Base-by-base conservation (phyloP, 2,329 filamentous ascomycete genomes). In the Blumeria graminis region DNA sequence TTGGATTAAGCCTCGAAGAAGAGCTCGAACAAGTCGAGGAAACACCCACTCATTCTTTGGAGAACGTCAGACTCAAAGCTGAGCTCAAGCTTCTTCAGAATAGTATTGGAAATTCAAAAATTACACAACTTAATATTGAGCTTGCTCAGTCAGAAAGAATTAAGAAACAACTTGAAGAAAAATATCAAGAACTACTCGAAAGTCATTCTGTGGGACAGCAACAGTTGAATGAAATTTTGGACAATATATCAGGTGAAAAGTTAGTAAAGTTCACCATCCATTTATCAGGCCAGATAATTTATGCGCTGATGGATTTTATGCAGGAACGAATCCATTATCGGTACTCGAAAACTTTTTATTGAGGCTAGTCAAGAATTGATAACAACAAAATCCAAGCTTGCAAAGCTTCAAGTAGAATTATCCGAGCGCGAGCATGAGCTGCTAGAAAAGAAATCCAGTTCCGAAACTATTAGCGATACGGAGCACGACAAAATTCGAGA, bases 11-110 rank as follows among this genome's bases (percentile, higher is more conserved):
- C 58, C 72, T 82, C 8, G 78, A 80, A 65, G 75, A 81, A 58
- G 79, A 82, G 65, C 70, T 82, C 4, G 74, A 76, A 51, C 61
- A 62, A 50, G 62, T 57, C 38, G 59, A 61, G 32, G 61, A 62
- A 35, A 71, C 71, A 57, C 72, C 74, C 28, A 70, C 70, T 14
- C 67, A 76, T 53, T 70, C 71, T 10, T 67, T 77, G 46, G 72
- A 73, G n/a, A 64, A 79, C 22, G 76, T 76, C 34, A 73, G 78
- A 36, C 68, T 82, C 52, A 77, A 76, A 63, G 75, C 78, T 6
- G 80, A 82, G 65, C 81, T 80, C 61, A 72, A 74, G 38, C 65
- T 81, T 7, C 68, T 82, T 11, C 74, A 74, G 58, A 75, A 71
- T 59, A 77, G 72, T 54, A 72, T 72, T 9, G 74, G 73, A 7